These are phyloP conservation scores for Babesia gibsoni DNA, from an alignment of 169 alveolate genomes.

Conservation along the genomic window DNA sequence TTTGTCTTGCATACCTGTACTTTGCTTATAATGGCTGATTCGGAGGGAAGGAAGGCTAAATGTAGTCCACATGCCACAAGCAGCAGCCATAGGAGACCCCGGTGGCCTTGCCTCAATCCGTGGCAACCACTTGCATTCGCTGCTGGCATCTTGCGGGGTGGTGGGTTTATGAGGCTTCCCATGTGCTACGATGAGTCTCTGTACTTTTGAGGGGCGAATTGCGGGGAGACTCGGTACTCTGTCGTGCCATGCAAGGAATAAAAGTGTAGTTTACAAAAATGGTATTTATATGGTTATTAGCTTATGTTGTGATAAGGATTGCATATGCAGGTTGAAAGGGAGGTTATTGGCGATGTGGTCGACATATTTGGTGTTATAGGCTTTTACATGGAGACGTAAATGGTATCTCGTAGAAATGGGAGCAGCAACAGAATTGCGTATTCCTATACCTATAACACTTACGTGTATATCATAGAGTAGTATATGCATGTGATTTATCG, in stretches of 20 bases:
- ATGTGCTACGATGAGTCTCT: background rate
- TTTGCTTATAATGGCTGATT: conserved; percentile 29
- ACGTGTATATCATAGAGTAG: too few species aligned
- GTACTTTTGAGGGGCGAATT: background rate
- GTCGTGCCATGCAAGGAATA: too few species aligned
- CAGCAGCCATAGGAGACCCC: background rate
- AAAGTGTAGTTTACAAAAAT: too few species aligned
- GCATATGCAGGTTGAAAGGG: background rate
- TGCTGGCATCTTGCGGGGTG: background rate
- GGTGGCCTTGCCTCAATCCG: background rate
- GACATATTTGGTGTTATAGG: background rate
- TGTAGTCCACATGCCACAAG: background rate
- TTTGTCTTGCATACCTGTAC: conserved; percentile 30
- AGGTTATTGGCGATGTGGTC: background rate
- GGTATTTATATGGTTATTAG: background rate
- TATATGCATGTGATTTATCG: background rate
- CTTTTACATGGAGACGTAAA: background rate
- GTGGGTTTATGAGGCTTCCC: background rate
- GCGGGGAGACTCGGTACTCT: conserved; percentile 5
- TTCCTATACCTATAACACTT: too few species aligned
- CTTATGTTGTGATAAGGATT: background rate
- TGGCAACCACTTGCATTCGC: background rate
- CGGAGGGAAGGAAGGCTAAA: background rate
- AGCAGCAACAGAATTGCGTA: too few species aligned
- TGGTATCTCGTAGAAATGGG: background rate